Evolutionary conservation across 73 alveolate genomes (phyloP), one percentile per base, ranked within the genome.

Genomic region (Paramecium caudatum): DNA sequence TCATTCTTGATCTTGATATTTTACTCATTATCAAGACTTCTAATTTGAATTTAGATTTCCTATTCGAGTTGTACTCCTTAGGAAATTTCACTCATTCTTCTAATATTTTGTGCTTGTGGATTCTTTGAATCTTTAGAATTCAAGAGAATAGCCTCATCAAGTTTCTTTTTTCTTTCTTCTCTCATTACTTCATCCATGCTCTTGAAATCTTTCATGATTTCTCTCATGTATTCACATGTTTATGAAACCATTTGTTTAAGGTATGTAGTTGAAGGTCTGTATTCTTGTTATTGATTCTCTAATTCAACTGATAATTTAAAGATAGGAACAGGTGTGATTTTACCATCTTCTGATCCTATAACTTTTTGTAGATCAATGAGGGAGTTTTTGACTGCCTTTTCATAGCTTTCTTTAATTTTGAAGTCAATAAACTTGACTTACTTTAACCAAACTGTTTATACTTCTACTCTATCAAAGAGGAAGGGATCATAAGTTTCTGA

Each of bases 321-420:
- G 4, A 86, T 91, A 13, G 95, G 93, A 17, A 80, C 82, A 10
- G 93, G 91, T 10, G 86, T 95, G 17, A 91, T 85, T 65, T 91
- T 91, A 37, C 82, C 81, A 82, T 95, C 99, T 6, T 97, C 98
- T 17, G 90, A 87, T 50, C 93, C 93, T 37, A 96, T 94, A 32
- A 93, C 98, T 93, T 95, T 96, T 27, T 95, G 74, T 33, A 96
- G 69, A 82, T 95, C 99, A 86, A 92, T 91, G 25, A 96, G 82
- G 16, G 98, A 85, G 68, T 95, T 95, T 92, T 97, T 97, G 32
- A 95, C 99, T 7, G 99, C 96, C 88, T 96, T 92, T 84, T 97
- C 96, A 47, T 96, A 92, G 2, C 98, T 83, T 91, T 94, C 98
- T 84, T 95, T 96, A 16, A 97, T 94, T 41, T 91, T 91, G 23